Base-by-base conservation (phyloP, 805 yeast genomes). In the Metschnikowia reukaufii region DNA sequence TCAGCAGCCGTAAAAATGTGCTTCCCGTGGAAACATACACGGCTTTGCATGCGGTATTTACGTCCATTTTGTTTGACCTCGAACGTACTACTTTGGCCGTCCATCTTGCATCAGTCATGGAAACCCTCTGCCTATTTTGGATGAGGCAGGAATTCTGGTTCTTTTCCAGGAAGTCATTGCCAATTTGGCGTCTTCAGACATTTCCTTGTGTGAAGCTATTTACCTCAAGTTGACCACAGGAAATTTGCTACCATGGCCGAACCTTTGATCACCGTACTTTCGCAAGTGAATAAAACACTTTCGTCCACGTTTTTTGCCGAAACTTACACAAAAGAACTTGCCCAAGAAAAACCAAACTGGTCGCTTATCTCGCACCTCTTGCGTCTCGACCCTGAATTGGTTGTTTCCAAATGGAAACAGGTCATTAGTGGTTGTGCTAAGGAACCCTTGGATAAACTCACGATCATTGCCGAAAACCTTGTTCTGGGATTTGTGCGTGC, bases 351-450 rank as follows among this genome's bases (percentile, higher is more conserved):
- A 21, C 36, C 69, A 23, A 73, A 74, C 47, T 78, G 81, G 79
- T 53, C 57, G 1, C 62, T 85, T 44, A 60, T 84, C 4, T 66
- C 63, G 1, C 67, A 76, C 30, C 64, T 84, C 4, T 57, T 84
- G 12, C 70, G 70, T 21, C 69, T 83, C 44, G 85, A 84, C 61
- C 69, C 81, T 3, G 85, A 81, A 46, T 66, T 84, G 42, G 83
- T 84, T n/a, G 65, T 78, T 13, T 62, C 72, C 21, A 70, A 73
- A 47, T 57, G 72, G n/a, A 58, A 62, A 2, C 50, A 58, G 13
- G 66, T 77, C 2, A 54, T 76, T 44, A 49, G 49, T 1, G 51
- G 40, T 7, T 13, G 36, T 13, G 17, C 35, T 6, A 34, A 36
- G 2, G 29, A 13, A 7, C 30, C 31, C 2, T 10, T 21, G 2